phyloP scores from a whole-genome alignment of 1,284 basidiomycete species.

The Puccinia novopanici region DNA sequence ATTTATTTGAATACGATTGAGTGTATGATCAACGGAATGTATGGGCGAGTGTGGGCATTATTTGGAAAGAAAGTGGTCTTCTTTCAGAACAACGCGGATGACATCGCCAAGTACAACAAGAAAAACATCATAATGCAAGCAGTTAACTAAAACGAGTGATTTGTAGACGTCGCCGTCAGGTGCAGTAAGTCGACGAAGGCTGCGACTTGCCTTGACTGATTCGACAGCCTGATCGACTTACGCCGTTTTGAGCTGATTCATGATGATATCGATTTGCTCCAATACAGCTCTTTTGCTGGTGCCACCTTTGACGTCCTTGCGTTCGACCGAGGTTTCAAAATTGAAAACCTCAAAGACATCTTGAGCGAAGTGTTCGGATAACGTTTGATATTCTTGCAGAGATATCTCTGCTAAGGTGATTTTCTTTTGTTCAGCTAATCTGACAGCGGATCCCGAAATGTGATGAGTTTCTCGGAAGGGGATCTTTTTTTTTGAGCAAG shows the following conservation, averaged over 20 bases:
- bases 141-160: background rate
- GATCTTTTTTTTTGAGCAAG: slow-evolving; percentile 59
- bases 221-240: background rate
- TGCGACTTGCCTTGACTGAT: background rate
- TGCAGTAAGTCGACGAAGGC: background rate
- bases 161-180: background rate
- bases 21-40: too few species aligned
- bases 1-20: too few species aligned
- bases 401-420: slow-evolving; percentile 80
- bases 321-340: slow-evolving; percentile 93
- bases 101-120: background rate
- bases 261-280: slow-evolving; percentile 65
- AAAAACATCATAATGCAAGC: background rate
- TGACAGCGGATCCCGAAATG: slow-evolving; percentile 92
- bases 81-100: background rate
- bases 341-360: slow-evolving; percentile 77
- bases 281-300: slow-evolving; percentile 80
- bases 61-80: too few species aligned
- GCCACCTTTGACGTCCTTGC: slow-evolving; percentile 86
- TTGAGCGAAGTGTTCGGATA: slow-evolving; percentile 76
- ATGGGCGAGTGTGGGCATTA: too few species aligned
- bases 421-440: slow-evolving; percentile 79
- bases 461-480: slow-evolving; percentile 99
- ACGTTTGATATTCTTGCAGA: slow-evolving; percentile 73
- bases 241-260: slow-evolving; percentile 41